phyloP scores from a whole-genome alignment of 2,329 filamentous ascomycete species.

The Beauveria sp. region DNA sequence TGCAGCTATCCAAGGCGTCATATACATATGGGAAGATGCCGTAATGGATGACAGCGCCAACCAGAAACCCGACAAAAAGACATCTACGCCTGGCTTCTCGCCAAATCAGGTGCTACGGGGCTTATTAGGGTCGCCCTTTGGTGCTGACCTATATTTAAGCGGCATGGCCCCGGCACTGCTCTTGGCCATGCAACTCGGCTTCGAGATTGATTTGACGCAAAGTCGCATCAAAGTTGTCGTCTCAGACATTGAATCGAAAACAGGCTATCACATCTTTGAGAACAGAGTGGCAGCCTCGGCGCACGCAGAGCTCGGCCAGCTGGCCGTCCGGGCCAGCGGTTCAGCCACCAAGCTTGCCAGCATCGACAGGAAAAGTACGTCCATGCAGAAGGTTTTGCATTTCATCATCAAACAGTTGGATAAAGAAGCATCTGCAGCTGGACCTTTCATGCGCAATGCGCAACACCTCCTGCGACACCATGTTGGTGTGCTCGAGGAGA shows the following conservation, averaged over 20 bases:
- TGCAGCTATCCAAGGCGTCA: conserved; percentile 23
- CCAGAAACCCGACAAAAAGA: not conserved
- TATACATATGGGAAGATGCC: conserved; percentile 20
- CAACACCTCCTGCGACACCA: conserved; percentile 20
- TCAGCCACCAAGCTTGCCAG: conserved; percentile 30
- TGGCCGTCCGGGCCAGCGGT: conserved; percentile 28
- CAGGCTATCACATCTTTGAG: conserved; percentile 27
- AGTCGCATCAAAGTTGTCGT: conserved; percentile 25
- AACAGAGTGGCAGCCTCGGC: conserved; percentile 21
- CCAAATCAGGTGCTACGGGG: conserved; percentile 14
- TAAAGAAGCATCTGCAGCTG: not conserved
- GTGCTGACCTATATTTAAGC: conserved; percentile 18
- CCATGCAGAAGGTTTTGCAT: conserved; percentile 25
- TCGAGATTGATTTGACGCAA: conserved; percentile 26
- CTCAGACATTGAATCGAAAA: conserved; percentile 26
- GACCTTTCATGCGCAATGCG: not conserved
- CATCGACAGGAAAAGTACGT: conserved; percentile 27
- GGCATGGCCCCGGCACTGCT: conserved; percentile 29
- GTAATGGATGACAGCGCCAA: conserved; percentile 17
- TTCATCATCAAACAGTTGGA: conserved; percentile 20
- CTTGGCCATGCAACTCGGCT: conserved; percentile 25
- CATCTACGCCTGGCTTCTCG: not conserved
- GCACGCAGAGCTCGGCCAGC: conserved; percentile 21
- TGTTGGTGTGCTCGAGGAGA: conserved; percentile 22
- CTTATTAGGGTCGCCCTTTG: conserved; percentile 22